Base-by-base conservation (phyloP, 805 yeast species). In the Starmerella roubikii region DNA sequence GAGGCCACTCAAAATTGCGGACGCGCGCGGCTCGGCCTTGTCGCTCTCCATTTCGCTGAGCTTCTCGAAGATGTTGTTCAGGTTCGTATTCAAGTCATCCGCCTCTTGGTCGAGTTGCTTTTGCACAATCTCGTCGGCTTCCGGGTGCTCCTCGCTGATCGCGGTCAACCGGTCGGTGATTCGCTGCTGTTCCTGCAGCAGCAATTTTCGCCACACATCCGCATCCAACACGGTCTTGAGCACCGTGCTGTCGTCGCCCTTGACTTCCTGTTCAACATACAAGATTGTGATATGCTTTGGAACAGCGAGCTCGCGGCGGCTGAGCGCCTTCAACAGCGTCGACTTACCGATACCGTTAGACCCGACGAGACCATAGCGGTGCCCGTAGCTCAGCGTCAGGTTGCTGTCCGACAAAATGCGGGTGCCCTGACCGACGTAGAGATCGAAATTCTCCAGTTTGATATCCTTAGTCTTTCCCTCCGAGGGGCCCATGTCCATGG, bases 291-390 rank as follows among this genome's bases (percentile, higher is more conserved):
- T 88, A 59, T 91, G 97, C 52, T 82, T 85, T 12, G 98, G 97
- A 51, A 91, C 79, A 41, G 84, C 76, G 51, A 91, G 67, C 56
- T 91, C 98, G 71, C 99, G 78, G 59, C 93, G 74, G 1, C 96
- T 78, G 38, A 91, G 65, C 0, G 99, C 99, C 50, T 83, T 71
- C 56, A 91, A 66, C 38, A 91, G 64, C 0, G 98, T 91, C 32
- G 97, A 86, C 60, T 91, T 91, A 77, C 99, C 99, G 51, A 91
- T 86, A 88, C 99, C 99, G 66, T 91, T 91, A 58, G 86, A 93
- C 61, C 99, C 99, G 32, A 91, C 95, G 38, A 91, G 65, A 74
- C 98, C 99, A 53, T 91, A 91, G 58, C 97, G 74, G 59, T 81
- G 84, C 39, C 98, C 98, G 57, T 78, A 78, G 22, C 94, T 77